A percentile compares a stretch with the other conserved stretches of the same genome.
phyloP scores from a whole-genome alignment of 202 grass and related monocot species.

The Brachypodium distachyon region DNA sequence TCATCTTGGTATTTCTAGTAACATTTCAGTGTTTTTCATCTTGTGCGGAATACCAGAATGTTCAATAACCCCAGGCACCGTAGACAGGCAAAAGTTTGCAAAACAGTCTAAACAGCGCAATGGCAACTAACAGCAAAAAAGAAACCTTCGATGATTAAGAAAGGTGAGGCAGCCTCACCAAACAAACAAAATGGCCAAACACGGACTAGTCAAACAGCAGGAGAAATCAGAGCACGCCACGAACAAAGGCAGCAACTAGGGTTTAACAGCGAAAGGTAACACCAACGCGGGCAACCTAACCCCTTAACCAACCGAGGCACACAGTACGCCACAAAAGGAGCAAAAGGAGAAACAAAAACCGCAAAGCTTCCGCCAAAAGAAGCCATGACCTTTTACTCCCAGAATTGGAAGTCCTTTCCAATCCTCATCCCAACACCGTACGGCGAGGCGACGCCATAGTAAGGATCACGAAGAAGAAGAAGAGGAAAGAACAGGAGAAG shows the following conservation, averaged over 20 bases:
- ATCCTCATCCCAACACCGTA: conserved; percentile 3
- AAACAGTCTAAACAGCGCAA: not conserved
- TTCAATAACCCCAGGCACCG: not conserved
- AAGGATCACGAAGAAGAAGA: conserved; percentile 11
- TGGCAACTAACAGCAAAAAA: not conserved
- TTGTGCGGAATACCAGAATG: not conserved
- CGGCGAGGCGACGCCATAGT: no score
- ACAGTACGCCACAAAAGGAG: conserved; percentile 13
- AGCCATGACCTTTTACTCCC: not conserved
- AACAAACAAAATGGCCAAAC: not conserved
- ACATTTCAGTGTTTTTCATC: not conserved
- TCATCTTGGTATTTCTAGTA: not conserved
- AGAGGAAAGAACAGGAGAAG: not conserved
- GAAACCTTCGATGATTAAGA: not conserved
- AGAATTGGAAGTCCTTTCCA: conserved; percentile 22
- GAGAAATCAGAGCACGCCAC: not conserved
- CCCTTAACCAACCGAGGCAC: not conserved
- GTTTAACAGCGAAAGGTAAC: conserved; percentile 10
- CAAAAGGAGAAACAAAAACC: not conserved
- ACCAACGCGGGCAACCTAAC: not conserved
- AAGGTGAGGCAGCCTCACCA: not conserved
- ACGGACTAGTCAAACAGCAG: not conserved
- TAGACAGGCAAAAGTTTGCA: not conserved
- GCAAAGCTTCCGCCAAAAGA: conserved; percentile 27
- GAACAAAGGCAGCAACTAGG: conserved; percentile 4